phyloP scores from a whole-genome alignment of 345 rosid species.

The Sisymbrium altissimum region DNA sequence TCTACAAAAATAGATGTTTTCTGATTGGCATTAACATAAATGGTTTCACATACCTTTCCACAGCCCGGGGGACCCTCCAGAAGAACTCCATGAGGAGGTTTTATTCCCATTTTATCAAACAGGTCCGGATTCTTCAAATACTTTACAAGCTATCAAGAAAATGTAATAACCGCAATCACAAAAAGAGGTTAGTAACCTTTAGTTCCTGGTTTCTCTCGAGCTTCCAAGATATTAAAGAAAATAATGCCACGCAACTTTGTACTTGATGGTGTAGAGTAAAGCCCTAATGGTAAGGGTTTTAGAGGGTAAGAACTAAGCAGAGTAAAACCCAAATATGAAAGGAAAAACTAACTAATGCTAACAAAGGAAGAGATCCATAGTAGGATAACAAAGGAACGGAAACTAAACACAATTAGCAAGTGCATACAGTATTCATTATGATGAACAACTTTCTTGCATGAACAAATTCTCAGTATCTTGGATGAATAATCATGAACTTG shows the following conservation, averaged over 20 bases:
- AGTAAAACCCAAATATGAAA: not conserved
- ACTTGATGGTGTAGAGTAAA: not conserved
- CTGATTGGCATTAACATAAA: conserved; percentile 8
- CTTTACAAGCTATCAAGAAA: conserved; percentile 66
- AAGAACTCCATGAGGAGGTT: conserved; percentile 98
- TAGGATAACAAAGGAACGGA: not conserved
- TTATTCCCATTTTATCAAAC: conserved; percentile 90
- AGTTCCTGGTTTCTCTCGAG: conserved; percentile 1
- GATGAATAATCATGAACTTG: conserved; percentile 8
- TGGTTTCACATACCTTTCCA: conserved; percentile 67
- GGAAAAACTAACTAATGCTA: not conserved
- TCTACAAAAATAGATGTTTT: conserved; percentile 2
- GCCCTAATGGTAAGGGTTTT: not conserved
- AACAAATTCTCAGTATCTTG: not conserved
- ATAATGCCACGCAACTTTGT: not conserved
- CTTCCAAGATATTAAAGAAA: not conserved
- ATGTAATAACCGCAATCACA: conserved; percentile 3
- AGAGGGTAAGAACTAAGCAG: not conserved
- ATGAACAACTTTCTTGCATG: not conserved
- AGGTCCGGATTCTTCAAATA: conserved; percentile 93
- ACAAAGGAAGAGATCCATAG: not conserved
- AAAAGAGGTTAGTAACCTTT: conserved; percentile 15
- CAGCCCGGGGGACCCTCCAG: conserved; percentile 96
- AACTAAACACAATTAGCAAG: not conserved
- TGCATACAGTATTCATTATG: not conserved